Conservation (phyloP, 2,329 filamentous ascomycete genomes). For the Coleophoma cylindrospora region DNA sequence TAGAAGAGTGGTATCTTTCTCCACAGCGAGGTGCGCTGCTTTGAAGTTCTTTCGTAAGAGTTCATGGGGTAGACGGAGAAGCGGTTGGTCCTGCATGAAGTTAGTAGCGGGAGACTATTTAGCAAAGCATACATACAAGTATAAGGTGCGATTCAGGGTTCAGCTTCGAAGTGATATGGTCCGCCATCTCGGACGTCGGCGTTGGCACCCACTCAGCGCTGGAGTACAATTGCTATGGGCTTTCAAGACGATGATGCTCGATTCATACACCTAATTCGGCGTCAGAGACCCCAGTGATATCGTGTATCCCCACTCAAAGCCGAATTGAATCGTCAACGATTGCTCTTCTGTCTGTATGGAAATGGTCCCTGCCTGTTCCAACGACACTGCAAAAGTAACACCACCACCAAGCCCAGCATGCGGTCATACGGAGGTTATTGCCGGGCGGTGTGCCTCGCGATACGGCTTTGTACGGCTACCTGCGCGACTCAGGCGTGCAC, state of each 20-base stretch:
- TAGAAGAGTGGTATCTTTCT: constrained; percentile 62
- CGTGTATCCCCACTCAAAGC: no score
- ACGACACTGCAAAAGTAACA: background rate
- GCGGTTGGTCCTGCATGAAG: constrained; percentile 72
- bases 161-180: constrained; percentile 60
- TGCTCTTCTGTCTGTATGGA: no score
- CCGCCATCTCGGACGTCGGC: constrained; percentile 40
- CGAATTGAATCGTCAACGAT: no score
- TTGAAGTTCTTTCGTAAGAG: constrained; percentile 94
- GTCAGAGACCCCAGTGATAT: no score
- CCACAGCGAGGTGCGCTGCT: constrained; percentile 70
- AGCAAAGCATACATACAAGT: constrained; percentile 43
- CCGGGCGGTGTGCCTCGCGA: no score
- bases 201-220: background rate
- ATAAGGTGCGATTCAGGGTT: constrained; percentile 73
- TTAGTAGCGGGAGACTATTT: constrained; percentile 4
- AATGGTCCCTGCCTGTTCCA: no score
- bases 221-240: background rate
- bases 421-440: background rate
- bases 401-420: background rate
- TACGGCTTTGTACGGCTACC: no score
- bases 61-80: constrained; percentile 88
- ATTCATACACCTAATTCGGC: no score
- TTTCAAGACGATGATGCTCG: no score
- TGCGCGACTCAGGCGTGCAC: no score